phyloP scores from a whole-genome alignment of 2,329 filamentous ascomycete genomes.

The Pseudocercospora pini-densiflorae region DNA sequence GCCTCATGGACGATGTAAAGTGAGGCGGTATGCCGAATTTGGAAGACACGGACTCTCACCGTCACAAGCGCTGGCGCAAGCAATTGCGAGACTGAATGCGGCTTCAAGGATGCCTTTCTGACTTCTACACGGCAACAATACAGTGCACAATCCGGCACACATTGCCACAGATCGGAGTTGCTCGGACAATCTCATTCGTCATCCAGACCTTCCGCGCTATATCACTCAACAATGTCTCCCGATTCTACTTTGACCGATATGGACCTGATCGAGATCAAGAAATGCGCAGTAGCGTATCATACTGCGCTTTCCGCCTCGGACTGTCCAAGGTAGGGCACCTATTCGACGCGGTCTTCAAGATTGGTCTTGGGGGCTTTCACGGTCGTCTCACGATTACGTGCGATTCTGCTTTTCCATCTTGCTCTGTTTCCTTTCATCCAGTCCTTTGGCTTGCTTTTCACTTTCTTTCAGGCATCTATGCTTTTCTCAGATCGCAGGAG shows the following conservation, averaged over 20 bases:
- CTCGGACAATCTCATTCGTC: not conserved
- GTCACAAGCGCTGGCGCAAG: not conserved
- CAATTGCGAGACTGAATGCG: not conserved
- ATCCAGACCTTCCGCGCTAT: not conserved
- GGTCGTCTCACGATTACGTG: not conserved
- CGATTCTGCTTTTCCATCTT: too few relatives aligned
- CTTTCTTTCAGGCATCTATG: not conserved
- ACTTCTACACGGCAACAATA: too few relatives aligned
- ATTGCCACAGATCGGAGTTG: not conserved
- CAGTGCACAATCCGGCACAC: not conserved
- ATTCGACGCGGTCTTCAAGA: too few relatives aligned
- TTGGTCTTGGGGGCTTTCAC: too few relatives aligned
- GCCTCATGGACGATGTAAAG: not conserved
- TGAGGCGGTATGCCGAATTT: slow-evolving; percentile 7
- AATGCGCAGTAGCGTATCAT: not conserved
- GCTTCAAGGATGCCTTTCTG: not conserved
- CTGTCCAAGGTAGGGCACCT: too few relatives aligned
- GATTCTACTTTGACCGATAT: not conserved
- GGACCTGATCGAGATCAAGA: not conserved
- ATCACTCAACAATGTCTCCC: not conserved
- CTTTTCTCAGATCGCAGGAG: too few relatives aligned
- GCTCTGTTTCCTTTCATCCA: too few relatives aligned
- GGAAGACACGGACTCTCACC: not conserved
- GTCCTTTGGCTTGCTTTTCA: not conserved
- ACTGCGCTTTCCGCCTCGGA: not conserved